phyloP scores from a whole-genome alignment of 305 asterid genomes.

The Fraxinus sp. region DNA sequence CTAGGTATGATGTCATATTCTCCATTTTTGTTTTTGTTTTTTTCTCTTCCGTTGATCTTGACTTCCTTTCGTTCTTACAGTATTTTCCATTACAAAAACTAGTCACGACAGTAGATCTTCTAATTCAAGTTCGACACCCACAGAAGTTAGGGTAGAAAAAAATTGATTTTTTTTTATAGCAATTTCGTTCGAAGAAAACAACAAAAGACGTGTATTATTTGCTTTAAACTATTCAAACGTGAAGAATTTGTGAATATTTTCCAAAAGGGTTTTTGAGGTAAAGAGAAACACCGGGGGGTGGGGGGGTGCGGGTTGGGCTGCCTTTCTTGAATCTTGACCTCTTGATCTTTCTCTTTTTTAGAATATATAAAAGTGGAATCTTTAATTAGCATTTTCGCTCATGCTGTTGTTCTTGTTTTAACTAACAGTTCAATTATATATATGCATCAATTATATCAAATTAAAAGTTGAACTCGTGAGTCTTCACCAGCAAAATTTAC shows the following conservation, averaged over 20 bases:
- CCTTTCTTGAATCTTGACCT: slow-evolving; percentile 40
- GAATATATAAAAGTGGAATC: not conserved
- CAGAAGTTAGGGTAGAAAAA: not conserved
- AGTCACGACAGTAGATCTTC: not conserved
- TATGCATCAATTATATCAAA: not conserved
- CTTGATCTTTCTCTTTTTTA: slow-evolving; percentile 10
- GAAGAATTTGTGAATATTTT: not conserved
- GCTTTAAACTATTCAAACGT: not conserved
- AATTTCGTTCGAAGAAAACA: not conserved
- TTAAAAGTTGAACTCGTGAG: not conserved
- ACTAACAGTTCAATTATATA: not conserved
- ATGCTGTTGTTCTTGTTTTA: not conserved
- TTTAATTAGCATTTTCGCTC: slow-evolving; percentile 3
- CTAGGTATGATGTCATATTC: not conserved
- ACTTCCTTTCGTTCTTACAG: not conserved
- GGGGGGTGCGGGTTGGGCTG: slow-evolving; percentile 16
- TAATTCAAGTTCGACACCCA: not conserved
- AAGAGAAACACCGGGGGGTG: not conserved
- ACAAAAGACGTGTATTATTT: not conserved
- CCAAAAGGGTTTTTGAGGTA: not conserved
- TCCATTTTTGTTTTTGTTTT: no score
- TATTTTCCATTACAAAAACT: no score
- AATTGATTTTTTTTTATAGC: not conserved
- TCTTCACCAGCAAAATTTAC: not conserved
- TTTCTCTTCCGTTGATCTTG: not conserved